These are phyloP conservation scores for Suillus lakei DNA, from an alignment of 768 basidiomycete species.

Conservation along the genomic window DNA sequence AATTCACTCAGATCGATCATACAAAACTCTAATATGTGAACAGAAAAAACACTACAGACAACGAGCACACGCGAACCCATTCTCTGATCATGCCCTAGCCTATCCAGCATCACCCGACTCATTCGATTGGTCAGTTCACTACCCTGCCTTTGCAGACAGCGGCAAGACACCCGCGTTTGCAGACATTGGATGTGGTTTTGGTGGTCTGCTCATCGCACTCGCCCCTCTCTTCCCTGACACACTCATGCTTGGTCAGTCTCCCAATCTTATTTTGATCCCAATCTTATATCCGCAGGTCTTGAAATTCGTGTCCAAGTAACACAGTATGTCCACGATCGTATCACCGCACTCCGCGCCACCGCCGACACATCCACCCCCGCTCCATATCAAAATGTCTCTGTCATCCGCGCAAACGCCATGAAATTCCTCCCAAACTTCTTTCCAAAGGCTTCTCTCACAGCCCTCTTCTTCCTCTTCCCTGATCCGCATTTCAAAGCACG, in stretches of 20 bases:
- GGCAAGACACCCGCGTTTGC: constrained; percentile 88
- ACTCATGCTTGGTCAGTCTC: constrained; percentile 86
- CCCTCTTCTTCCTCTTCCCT: constrained; percentile 97
- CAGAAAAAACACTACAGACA: constrained; percentile 88
- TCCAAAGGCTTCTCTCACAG: constrained; percentile 83
- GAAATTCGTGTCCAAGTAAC: constrained; percentile 98
- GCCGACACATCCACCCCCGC: constrained; percentile 39
- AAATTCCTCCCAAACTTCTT: constrained; percentile 99
- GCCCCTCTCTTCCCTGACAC: constrained; percentile 91
- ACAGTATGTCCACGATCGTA: constrained; percentile 94
- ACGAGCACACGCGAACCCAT: constrained; percentile 84
- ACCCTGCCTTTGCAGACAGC: constrained; percentile 65
- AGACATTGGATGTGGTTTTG: constrained; percentile 98
- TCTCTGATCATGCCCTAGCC: constrained; percentile 85
- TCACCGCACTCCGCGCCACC: constrained; percentile 85
- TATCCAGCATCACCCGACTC: constrained; percentile 79
- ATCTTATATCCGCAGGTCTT: constrained; percentile 62
- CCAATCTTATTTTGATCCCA: constrained; percentile 6
- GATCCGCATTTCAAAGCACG: constrained; percentile 98
- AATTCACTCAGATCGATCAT: background rate
- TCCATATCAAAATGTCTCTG: constrained; percentile 86
- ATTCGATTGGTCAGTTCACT: constrained; percentile 86
- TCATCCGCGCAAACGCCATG: constrained; percentile 97
- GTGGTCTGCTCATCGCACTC: constrained; percentile 87
- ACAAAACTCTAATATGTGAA: background rate